Conservation (phyloP, 148 eudicot species). For the Spergularia bocconei region DNA sequence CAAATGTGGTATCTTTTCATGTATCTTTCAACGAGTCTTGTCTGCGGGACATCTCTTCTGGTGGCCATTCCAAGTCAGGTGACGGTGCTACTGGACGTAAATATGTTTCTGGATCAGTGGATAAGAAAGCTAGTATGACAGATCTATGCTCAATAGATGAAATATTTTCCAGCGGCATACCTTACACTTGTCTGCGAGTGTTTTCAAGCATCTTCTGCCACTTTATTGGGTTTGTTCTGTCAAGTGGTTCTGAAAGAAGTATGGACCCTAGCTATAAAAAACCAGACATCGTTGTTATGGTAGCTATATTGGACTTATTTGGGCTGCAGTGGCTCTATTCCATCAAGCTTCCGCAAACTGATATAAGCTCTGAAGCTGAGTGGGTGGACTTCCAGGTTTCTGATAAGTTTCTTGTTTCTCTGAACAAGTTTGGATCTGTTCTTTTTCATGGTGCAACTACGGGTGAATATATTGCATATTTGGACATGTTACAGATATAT, state of each 20-base stretch:
- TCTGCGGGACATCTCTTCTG: conserved; percentile 36
- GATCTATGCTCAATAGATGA: conserved; percentile 21
- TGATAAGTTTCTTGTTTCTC: conserved; percentile 69
- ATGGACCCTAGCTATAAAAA: conserved; percentile 25
- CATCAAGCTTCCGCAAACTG: conserved; percentile 51
- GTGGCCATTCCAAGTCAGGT: conserved; percentile 25
- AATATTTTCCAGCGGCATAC: conserved; percentile 28
- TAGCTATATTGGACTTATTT: conserved; percentile 49
- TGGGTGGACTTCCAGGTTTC: conserved; percentile 89
- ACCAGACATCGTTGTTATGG: conserved; percentile 36
- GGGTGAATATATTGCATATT: conserved; percentile 55
- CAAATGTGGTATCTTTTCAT: conserved; percentile 58
- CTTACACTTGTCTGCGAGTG: conserved; percentile 57
- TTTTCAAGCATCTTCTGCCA: conserved; percentile 62
- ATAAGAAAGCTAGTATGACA: conserved; percentile 24
- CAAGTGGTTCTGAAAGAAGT: conserved; percentile 27
- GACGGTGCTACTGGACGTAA: conserved; percentile 24
- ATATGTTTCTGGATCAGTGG: conserved; percentile 21
- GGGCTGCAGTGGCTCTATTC: conserved; percentile 82
- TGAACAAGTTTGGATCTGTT: conserved; percentile 57
- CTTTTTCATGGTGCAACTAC: conserved; percentile 51
- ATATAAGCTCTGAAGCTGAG: conserved; percentile 36
- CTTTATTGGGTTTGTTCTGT: conserved; percentile 70
- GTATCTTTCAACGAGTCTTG: conserved; percentile 49
- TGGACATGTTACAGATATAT: conserved; percentile 46